Base-by-base conservation (phyloP, 805 yeast species). In the Candida khao-thaluensis region DNA sequence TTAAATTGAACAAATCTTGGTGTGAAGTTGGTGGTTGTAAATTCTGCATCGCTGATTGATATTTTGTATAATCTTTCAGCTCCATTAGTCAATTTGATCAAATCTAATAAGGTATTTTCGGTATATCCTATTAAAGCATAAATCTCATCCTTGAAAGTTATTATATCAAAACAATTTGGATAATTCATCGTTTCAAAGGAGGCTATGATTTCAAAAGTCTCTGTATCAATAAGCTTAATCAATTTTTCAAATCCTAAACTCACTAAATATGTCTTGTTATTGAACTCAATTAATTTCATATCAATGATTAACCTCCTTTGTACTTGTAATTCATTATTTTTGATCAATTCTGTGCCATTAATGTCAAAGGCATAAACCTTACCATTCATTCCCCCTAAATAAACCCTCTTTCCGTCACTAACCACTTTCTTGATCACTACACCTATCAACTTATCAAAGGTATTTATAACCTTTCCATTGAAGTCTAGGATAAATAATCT, bases 11-110 rank as follows among this genome's bases (percentile, higher is more conserved):
- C 41, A 5, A 17, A 49, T 69, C 76, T 68, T 10, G 85, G 82
- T 12, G 81, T 72, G 56, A 85, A 85, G 0, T 81, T 72, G 48
- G 77, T 74, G 15, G 77, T 72, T 5, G 82, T 71, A 47, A 83
- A 85, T 50, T 83, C 84, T 0, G 93, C 82, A 54, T 81, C 89
- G 56, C 82, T 84, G 33, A 84, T 59, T 0, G 91, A 81, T 5
- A 85, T 54, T 44, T 71, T 70, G 35, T 64, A 64, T 3, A 65
- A 20, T 40, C 71, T 73, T 10, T 17, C 20, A 23, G 26, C 20
- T 8, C 20, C 30, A 10, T 28, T 20, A 11, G 31, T 35, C 29
- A 40, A n/a, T n/a, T 36, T n/a, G 1, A 47, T n/a, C 14, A 44
- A 31, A 11, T 76, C 69, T 27, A 85, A 42, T 41, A 76, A 66